Evolutionary conservation across 2,329 filamentous ascomycete species (phyloP), one percentile per base, ranked within the genome.

Genomic region (Amphichorda felina): DNA sequence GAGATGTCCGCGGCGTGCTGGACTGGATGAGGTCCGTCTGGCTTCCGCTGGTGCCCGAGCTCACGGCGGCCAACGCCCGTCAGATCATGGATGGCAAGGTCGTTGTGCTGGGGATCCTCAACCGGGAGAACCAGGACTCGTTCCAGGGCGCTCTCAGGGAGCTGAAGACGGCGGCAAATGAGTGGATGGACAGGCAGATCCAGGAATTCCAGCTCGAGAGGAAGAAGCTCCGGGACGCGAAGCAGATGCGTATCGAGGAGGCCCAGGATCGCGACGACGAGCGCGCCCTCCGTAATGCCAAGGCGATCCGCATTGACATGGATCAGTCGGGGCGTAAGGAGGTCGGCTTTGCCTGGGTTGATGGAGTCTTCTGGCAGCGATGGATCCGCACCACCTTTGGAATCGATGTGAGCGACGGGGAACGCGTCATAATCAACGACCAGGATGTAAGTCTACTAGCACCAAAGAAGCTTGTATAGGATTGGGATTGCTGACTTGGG

Each of bases 181-280:
- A 96, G 57, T 98, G 91, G 88, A 94, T 96, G 74, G 89, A 96
- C 56, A 91, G 93, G 62, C 85, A 95, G 59, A 82, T 85, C 14
- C 79, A 89, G 46, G 71, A 86, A 27, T 95, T 94, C 68, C 85
- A 94, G 55, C 75, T 93, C 13, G 89, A 96, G 60, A 72, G 89
- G 38, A 86, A 95, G 62, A 91, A 94, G 57, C 70, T 95, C 33
- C 80, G 91, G 35, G 88, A 96, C 56, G 79, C 87, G 5, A 98
- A 98, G 65, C 87, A 96, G 56, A 68, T 95, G 43, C 79, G 89
- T 33, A 91, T 98, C 37, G 91, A 98, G 55, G 91, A 98, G 58
- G 93, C 91, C 4, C 82, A 95, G 54, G 89, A 95, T 55, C 82
- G 87, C 34, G 80, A 84, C 48, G 91, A 98, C 54, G 79, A 95